These are phyloP conservation scores for Phaeosphaeriaceae sp. DNA, from an alignment of 2,329 filamentous ascomycete genomes.

Conservation along the genomic window DNA sequence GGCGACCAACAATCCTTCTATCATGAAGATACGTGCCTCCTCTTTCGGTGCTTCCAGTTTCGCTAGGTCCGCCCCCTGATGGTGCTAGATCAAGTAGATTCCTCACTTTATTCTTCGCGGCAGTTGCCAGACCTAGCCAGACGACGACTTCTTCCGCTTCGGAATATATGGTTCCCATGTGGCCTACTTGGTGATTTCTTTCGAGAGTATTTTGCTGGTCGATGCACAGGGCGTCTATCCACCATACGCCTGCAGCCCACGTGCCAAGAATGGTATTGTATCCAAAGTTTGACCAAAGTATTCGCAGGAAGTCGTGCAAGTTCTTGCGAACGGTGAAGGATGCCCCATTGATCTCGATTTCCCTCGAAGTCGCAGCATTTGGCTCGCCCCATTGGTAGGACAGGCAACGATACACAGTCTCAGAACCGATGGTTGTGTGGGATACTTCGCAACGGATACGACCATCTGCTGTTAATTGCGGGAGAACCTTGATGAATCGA, in stretches of 20 bases:
- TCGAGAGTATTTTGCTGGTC: conserved; percentile 9
- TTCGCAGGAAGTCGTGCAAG: not conserved
- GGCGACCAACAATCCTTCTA: not conserved
- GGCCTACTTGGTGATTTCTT: conserved; percentile 4
- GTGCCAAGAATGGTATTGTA: not conserved
- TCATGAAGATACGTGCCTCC: not conserved
- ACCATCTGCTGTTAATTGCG: not conserved
- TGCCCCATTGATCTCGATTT: not conserved
- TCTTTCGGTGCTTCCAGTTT: not conserved
- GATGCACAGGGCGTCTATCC: conserved; percentile 4
- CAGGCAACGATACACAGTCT: not conserved
- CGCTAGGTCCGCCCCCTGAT: not conserved
- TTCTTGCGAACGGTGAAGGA: not conserved
- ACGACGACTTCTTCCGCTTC: not conserved
- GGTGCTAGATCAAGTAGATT: not conserved
- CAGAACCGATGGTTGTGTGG: not conserved
- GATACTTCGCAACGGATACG: not conserved
- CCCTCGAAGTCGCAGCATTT: not conserved
- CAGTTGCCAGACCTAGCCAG: conserved; percentile 9
- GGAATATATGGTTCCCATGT: conserved; percentile 8
- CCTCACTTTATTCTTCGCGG: not conserved
- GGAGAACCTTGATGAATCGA: not conserved
- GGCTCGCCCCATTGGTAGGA: not conserved
- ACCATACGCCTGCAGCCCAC: conserved; percentile 6
- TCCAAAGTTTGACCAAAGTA: not conserved